Conservation (phyloP, 495 filamentous ascomycete species). For the Penicillium alfredii region DNA sequence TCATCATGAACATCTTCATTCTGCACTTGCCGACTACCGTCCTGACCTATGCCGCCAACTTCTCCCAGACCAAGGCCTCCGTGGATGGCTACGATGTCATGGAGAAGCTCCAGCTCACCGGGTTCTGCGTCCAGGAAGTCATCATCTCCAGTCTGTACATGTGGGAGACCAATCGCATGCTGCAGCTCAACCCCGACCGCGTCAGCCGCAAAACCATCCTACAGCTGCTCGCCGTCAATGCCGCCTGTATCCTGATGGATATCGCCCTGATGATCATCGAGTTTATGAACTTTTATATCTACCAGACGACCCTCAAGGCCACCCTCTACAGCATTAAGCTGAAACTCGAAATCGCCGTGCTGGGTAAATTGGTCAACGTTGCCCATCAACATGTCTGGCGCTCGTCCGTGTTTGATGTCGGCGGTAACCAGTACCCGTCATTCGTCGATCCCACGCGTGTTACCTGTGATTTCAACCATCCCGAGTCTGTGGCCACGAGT, state of each 20-base stretch:
- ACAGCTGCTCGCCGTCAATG: conserved; percentile 26
- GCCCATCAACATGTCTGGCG: conserved; percentile 25
- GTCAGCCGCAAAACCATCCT: conserved; percentile 23
- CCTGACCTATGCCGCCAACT: conserved; percentile 27
- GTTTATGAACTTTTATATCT: conserved; percentile 29
- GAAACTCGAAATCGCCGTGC: conserved; percentile 26
- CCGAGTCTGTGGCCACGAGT: conserved; percentile 12
- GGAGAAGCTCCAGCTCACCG: conserved; percentile 26
- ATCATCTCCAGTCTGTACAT: conserved; percentile 27
- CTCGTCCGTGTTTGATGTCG: conserved; percentile 7
- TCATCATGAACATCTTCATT: conserved; percentile 28
- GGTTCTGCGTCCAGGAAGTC: conserved; percentile 27
- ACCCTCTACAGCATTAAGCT: conserved; percentile 27
- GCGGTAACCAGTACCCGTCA: conserved; percentile 18
- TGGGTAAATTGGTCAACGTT: conserved; percentile 26
- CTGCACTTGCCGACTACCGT: conserved; percentile 33
- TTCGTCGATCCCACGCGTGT: conserved; percentile 22
- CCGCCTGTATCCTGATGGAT: conserved; percentile 28
- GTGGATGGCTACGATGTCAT: conserved; percentile 24
- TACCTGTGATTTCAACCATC: conserved; percentile 13
- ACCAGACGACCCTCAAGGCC: conserved; percentile 26
- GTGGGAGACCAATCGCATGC: conserved; percentile 28
- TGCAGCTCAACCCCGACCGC: conserved; percentile 19
- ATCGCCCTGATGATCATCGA: conserved; percentile 27
- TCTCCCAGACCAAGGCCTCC: conserved; percentile 9